Percentiles rank a stretch among this genome's conserved stretches.
Conservation (phyloP, 352 stramenopile species). For the Phytophthora brassicae region DNA sequence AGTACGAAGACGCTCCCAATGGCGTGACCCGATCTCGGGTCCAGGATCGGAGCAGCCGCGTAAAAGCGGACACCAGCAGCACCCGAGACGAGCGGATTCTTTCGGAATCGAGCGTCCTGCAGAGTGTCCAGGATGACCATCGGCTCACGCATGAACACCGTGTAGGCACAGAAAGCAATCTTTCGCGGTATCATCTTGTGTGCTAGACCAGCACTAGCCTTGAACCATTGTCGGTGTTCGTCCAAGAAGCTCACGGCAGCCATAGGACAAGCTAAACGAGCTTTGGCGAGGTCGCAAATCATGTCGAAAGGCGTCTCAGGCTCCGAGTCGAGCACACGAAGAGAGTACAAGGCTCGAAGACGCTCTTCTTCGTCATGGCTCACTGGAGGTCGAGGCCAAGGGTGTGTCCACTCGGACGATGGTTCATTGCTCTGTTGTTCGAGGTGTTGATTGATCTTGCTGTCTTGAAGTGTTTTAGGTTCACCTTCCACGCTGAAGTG, state of each 20-base stretch:
- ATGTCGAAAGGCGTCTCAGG: constrained; percentile 71
- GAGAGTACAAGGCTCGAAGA: constrained; percentile 46
- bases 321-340: constrained; percentile 62
- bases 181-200: constrained; percentile 82
- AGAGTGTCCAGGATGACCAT: constrained; percentile 88
- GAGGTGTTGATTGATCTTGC: constrained; percentile 7
- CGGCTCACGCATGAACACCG: constrained; percentile 52
- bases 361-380: constrained; percentile 53
- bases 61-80: constrained; percentile 94
- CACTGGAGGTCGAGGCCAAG: constrained; percentile 72
- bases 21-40: constrained; percentile 53
- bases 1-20: constrained; percentile 84
- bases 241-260: constrained; percentile 83
- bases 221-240: constrained; percentile 79
- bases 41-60: constrained; percentile 76
- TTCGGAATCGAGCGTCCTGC: constrained; percentile 86
- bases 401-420: constrained; percentile 47
- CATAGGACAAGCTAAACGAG: constrained; percentile 66
- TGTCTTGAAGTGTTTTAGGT: constrained; percentile 15
- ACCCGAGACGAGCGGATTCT: constrained; percentile 89
- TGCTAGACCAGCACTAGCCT: constrained; percentile 62
- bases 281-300: constrained; percentile 79
- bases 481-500: constrained; percentile 38
- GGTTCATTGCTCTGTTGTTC: constrained; percentile 27
- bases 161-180: constrained; percentile 81